Evolutionary conservation across 495 filamentous ascomycete species (phyloP).

Genomic region (Podospora appendiculata): DNA sequence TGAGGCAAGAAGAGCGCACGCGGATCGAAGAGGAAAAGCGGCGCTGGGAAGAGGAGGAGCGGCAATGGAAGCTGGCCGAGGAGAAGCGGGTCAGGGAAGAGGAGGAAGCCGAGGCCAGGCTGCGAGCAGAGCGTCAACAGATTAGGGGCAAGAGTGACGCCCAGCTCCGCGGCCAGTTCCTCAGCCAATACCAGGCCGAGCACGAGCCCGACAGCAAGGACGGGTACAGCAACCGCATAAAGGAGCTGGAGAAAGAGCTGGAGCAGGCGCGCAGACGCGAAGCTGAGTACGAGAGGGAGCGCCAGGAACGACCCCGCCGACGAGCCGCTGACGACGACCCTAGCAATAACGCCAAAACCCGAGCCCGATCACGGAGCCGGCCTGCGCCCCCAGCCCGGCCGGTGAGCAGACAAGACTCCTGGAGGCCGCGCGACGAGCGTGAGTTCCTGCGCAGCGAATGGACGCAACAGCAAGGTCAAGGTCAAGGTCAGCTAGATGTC

Average conservation of each 20-base stretch:
- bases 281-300: constrained; percentile 71
- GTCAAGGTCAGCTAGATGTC: constrained; percentile 7
- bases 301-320: constrained; percentile 49
- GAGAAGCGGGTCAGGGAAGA: constrained; percentile 67
- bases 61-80: constrained; percentile 74
- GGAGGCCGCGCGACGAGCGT: constrained; percentile 61
- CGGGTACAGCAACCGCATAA: constrained; percentile 49
- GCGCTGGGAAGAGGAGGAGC: constrained; percentile 79
- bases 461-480: constrained; percentile 26
- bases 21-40: constrained; percentile 68
- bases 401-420: constrained; percentile 55
- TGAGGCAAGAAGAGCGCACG: constrained; percentile 60
- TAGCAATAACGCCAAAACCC: constrained; percentile 34
- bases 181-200: constrained; percentile 77
- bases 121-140: constrained; percentile 60
- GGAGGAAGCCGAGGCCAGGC: constrained; percentile 55
- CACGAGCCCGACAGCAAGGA: constrained; percentile 26
- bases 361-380: constrained; percentile 31
- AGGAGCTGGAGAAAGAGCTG: constrained; percentile 78
- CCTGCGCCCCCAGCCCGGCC: constrained; percentile 35
- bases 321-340: constrained; percentile 12
- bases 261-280: constrained; percentile 82
- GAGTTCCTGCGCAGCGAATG: constrained; percentile 66
- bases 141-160: constrained; percentile 52
- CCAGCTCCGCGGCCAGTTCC: constrained; percentile 72